phyloP scores from a whole-genome alignment of 1,139 yeast species.

The Magnusiomyces paraingens region DNA sequence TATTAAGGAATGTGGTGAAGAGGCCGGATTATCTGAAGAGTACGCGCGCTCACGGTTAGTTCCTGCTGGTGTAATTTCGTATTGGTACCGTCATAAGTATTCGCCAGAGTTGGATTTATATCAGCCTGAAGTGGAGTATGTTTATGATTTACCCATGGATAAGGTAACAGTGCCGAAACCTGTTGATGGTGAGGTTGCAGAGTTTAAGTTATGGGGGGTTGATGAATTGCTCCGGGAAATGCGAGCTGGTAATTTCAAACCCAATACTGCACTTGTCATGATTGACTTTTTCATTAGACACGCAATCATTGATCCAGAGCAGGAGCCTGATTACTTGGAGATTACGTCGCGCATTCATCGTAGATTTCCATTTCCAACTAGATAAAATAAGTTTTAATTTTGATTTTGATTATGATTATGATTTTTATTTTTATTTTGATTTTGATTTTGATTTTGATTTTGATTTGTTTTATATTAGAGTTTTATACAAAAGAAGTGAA shows the following conservation, averaged over 20 bases:
- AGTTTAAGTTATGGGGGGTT: slow-evolving; percentile 6
- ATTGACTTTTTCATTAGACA: slow-evolving; percentile 82
- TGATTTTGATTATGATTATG: neutral
- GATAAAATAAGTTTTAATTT: slow-evolving; percentile 1
- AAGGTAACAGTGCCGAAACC: slow-evolving; percentile 55
- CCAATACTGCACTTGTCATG: slow-evolving; percentile 75
- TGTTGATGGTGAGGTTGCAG: slow-evolving; percentile 15
- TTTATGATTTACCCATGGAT: slow-evolving; percentile 63
- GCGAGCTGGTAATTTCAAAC: slow-evolving; percentile 61
- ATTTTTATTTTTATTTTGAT: neutral
- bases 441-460: neutral
- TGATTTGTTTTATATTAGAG: neutral
- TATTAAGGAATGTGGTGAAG: slow-evolving; percentile 81
- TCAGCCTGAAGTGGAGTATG: slow-evolving; percentile 85
- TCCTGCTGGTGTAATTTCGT: slow-evolving; percentile 63
- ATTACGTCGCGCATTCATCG: slow-evolving; percentile 60
- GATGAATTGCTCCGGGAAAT: slow-evolving; percentile 50
- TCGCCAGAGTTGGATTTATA: slow-evolving; percentile 40
- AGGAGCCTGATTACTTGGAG: slow-evolving; percentile 57
- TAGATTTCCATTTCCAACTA: slow-evolving; percentile 56
- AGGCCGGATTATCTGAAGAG: slow-evolving; percentile 65
- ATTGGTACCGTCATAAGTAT: slow-evolving; percentile 41
- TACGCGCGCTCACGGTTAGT: slow-evolving; percentile 43
- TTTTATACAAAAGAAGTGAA: neutral
- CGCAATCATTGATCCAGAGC: slow-evolving; percentile 55